Evolutionary conservation across 2,329 filamentous ascomycete species (phyloP), one percentile per base, ranked within the genome.

Genomic region (Colletotrichum scovillei): DNA sequence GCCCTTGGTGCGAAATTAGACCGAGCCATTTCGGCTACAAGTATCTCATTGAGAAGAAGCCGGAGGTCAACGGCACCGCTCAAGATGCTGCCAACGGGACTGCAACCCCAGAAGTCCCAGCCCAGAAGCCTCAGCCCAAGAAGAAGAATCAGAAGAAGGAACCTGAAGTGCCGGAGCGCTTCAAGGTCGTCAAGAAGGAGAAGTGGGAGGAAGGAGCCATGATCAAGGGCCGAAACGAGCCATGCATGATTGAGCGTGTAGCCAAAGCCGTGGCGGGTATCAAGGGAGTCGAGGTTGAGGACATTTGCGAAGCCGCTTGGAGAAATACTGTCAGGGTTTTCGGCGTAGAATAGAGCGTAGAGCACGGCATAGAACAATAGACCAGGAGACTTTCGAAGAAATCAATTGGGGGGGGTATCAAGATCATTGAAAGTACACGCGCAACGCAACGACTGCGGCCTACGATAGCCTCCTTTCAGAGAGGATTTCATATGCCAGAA

Each of bases 1-100:
- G 97, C 2, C 97, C 97, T 3, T 99, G 97, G 94, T 99, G 97
- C 80, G 97, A 99, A 82, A 96, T 99, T 72, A 88, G 97, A 28
- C 92, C 95, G 0, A 94, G 91, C 35, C 96, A 99, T 83, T 95
- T 95, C 35, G 95, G 94, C 2, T 94, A 92, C 78, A 93, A 92
- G 82, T 93, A 92, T 76, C 82, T 91, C 12, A 81, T 90, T 4
- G 84, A 87, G 74, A 82, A 83, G 69, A 84, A 82, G 76, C 67
- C 76, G 1, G 73, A 76, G 19, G 75, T 76, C 58, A 81, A 81
- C 52, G 79, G 78, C 3, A 62, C 53, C 1, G 67, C 76, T 4
- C 67, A 65, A 2, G 56, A 74, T 2, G 58, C 53, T 1, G 67
- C 76, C 5, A 68, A 65, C 3, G 56, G 74, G 2, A 56, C 76